phyloP scores from a whole-genome alignment of 1,284 basidiomycete genomes.

The Ceratobasidium papillatum region DNA sequence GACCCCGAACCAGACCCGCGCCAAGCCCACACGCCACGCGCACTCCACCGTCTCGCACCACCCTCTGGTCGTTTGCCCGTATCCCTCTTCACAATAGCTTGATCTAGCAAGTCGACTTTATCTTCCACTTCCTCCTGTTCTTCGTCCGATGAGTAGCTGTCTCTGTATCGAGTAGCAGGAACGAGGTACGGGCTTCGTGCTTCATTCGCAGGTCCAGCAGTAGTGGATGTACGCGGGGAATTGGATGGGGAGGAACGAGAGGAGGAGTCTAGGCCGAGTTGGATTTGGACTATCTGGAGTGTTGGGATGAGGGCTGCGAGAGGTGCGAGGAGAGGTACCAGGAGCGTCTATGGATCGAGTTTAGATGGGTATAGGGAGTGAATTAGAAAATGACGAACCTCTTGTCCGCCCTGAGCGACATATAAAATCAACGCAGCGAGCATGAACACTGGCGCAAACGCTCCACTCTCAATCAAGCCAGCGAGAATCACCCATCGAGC shows the following conservation, averaged over 20 bases:
- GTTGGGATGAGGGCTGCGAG: constrained; percentile 30
- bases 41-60: constrained; percentile 13
- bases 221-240: not conserved
- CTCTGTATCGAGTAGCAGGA: constrained; percentile 25
- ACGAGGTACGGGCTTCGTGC: constrained; percentile 33
- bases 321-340: constrained; percentile 21
- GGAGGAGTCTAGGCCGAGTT: constrained; percentile 33
- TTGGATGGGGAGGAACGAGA: not conserved
- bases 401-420: constrained; percentile 35
- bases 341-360: not conserved
- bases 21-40: constrained; percentile 17
- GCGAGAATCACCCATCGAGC: constrained; percentile 21
- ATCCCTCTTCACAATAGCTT: not conserved
- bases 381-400: constrained; percentile 2
- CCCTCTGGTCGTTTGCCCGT: not conserved
- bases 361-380: not conserved
- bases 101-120: constrained; percentile 6
- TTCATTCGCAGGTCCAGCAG: not conserved
- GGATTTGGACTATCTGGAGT: constrained; percentile 32
- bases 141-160: constrained; percentile 23
- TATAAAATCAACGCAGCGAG: constrained; percentile 30
- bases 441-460: constrained; percentile 25
- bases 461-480: constrained; percentile 18
- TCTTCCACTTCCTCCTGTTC: not conserved
- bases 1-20: constrained; percentile 20